Conservation (phyloP, 2,329 filamentous ascomycete genomes). For the Huntiella omanensis region DNA sequence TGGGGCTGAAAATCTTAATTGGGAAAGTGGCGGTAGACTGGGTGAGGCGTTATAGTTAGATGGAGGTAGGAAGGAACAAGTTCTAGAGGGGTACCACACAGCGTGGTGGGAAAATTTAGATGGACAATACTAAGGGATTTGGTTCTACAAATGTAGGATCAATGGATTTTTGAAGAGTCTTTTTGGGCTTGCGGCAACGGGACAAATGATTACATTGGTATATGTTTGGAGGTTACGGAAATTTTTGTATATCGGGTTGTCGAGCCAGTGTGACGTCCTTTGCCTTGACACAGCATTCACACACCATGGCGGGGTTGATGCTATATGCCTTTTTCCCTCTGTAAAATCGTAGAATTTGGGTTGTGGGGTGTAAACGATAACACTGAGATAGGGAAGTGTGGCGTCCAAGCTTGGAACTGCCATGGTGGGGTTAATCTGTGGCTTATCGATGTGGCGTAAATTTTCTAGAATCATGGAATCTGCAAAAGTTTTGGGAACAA, state of each 20-base stretch:
- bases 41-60: not conserved
- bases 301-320: too few relatives aligned
- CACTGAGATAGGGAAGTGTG: slow-evolving; percentile 5
- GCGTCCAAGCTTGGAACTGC: not conserved
- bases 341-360: slow-evolving; percentile 4
- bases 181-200: too few relatives aligned
- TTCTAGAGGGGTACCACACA: not conserved
- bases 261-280: too few relatives aligned
- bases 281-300: too few relatives aligned
- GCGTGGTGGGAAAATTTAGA: not conserved
- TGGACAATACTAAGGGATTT: too few relatives aligned
- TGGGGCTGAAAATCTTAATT: too few relatives aligned
- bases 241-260: too few relatives aligned
- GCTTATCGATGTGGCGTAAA: not conserved
- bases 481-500: slow-evolving; percentile 6
- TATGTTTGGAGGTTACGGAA: too few relatives aligned
- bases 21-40: not conserved
- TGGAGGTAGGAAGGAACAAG: not conserved
- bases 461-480: slow-evolving; percentile 4
- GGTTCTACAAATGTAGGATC: not conserved
- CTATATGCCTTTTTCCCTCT: too few relatives aligned
- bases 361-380: slow-evolving; percentile 10
- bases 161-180: not conserved
- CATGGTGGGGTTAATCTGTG: slow-evolving; percentile 1
- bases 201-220: too few relatives aligned